Evolutionary conservation across 148 eudicot genomes (phyloP).

Genomic region (Fagopyrum esculentum): DNA sequence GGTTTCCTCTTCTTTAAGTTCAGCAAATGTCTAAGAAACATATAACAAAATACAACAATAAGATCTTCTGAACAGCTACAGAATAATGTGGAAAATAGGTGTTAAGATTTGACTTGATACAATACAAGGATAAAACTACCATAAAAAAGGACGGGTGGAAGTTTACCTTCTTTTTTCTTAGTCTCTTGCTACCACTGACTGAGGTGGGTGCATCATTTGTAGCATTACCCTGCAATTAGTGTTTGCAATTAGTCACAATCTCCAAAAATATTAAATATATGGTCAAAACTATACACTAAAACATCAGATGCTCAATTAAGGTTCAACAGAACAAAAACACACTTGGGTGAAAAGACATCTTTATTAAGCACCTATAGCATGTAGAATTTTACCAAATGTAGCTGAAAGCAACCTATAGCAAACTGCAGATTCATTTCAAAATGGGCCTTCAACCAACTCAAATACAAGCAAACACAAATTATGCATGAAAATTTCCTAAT

Average conservation of each 20-base stretch:
- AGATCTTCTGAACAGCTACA: neutral
- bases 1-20: conserved; percentile 58
- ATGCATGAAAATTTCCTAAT: neutral
- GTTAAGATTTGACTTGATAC: neutral
- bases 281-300: neutral
- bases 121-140: neutral
- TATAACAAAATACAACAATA: neutral
- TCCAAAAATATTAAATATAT: neutral
- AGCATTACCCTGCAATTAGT: conserved; percentile 1
- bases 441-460: neutral
- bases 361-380: neutral
- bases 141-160: neutral
- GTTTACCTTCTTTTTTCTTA: conserved; percentile 7
- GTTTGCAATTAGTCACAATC: neutral
- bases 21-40: conserved; percentile 40
- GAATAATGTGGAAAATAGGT: neutral
- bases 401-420: neutral
- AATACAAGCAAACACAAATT: neutral
- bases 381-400: neutral
- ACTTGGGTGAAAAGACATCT: neutral
- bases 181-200: conserved; percentile 5
- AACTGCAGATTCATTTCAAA: neutral
- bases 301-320: neutral
- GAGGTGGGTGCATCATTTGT: conserved; percentile 4
- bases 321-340: neutral